Evolutionary conservation across 805 yeast species (phyloP), one percentile per base, ranked within the genome.

Genomic region (Saturnispora quitensis): DNA sequence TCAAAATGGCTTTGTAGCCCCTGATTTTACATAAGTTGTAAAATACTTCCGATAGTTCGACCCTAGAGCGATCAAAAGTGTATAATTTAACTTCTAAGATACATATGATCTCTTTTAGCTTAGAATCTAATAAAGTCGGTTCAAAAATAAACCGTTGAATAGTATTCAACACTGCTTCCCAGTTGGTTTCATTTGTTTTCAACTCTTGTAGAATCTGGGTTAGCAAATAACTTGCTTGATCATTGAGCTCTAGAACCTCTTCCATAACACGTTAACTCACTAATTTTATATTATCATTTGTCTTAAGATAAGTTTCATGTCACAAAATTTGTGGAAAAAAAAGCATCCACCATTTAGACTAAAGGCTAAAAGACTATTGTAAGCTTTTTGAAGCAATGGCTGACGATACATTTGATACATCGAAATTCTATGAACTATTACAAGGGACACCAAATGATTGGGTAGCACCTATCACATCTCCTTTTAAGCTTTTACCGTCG

Each of bases 371-470:
- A 18, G 15, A 18, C 24, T 10, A 17, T 17, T 38, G 20, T 38
- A 13, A 24, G 18, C 18, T 7, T 24, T 40, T 12, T 8, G 12
- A 12, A 13, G 8, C 40, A 27, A 47, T 47, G 50, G 44, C 45
- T 15, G 51, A 52, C 31, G 54, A 50, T 48, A 52, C 53, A 9
- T 55, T 54, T 36, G 53, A 52, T 20, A 51, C 56, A 4, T 55
- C 58, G 15, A 51, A 51, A 36, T 51, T 54, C 47, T 55, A 48
- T 43, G 55, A 52, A 34, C 44, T 48, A 24, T 33, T 50, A 31
- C 40, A 43, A 10, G 43, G 43, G 35, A 34, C 34, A 18, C 17
- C 31, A n/a, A 22, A 6, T 5, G 31, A 50, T 22, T 42, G 28
- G 49, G 42, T 24, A 18, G 3, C 43, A 44, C 22, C 42, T 17